Evolutionary conservation across 2,329 filamentous ascomycete genomes (phyloP).

Genomic region (Shiraia bambusicola): DNA sequence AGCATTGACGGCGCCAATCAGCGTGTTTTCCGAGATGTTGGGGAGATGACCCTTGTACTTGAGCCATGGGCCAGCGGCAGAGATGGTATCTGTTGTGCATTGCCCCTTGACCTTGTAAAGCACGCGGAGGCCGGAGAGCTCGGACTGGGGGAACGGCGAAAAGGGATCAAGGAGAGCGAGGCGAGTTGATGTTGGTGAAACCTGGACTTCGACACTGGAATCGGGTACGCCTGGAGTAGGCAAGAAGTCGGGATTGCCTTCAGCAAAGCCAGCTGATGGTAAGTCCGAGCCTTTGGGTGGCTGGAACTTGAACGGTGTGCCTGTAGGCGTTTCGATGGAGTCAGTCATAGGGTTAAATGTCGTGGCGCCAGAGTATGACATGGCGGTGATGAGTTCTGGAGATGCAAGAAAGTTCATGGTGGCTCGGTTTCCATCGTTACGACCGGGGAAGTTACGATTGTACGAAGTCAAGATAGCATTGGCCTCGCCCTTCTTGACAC

Average conservation of each 20-base stretch:
- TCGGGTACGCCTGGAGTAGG: slow-evolving; percentile 73
- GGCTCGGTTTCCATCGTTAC: slow-evolving; percentile 92
- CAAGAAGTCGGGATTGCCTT: slow-evolving; percentile 72
- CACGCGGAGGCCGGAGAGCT: slow-evolving; percentile 77
- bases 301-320: slow-evolving; percentile 80
- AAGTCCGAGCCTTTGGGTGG: slow-evolving; percentile 66
- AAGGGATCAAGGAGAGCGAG: slow-evolving; percentile 92
- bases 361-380: slow-evolving; percentile 88
- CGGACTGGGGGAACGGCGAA: slow-evolving; percentile 72
- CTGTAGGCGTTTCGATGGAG: slow-evolving; percentile 74
- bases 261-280: slow-evolving; percentile 74
- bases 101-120: slow-evolving; percentile 97
- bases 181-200: slow-evolving; percentile 84
- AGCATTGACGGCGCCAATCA: slow-evolving; percentile 91
- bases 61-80: slow-evolving; percentile 92
- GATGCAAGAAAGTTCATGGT: slow-evolving; percentile 99
- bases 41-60: slow-evolving; percentile 99
- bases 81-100: slow-evolving; percentile 99
- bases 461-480: slow-evolving; percentile 98
- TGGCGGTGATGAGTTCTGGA: slow-evolving; percentile 93
- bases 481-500: slow-evolving; percentile 75
- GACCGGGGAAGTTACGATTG: slow-evolving; percentile 96
- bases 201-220: slow-evolving; percentile 68
- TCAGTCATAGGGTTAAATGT: slow-evolving; percentile 97
- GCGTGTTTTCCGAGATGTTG: slow-evolving; percentile 96